Evolutionary conservation across 75 land plant species (phyloP), one percentile per base, ranked within the genome.

Genomic region (Isoetes taiwanensis): DNA sequence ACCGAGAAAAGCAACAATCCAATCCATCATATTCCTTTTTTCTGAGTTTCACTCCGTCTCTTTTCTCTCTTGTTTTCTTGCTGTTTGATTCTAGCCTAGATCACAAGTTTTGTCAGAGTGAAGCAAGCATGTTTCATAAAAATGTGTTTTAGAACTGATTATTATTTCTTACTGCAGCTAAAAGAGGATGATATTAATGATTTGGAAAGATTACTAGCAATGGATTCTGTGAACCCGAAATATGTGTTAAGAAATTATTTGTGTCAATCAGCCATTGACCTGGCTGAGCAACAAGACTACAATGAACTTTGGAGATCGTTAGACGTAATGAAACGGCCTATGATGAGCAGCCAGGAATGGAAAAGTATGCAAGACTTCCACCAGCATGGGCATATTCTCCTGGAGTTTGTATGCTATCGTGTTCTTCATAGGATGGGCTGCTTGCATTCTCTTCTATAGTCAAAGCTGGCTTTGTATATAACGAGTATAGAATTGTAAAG

Each of bases 341-440:
- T 58, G 95, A 88, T 30, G 95, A 93, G 30, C 98, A 93, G 40
- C 78, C 81, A 1, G 95, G 83, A 41, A 84, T 79, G 89, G 98
- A 93, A 58, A 87, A 81, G 58, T 93, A 87, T 58, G 95, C 95
- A 6, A 77, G 98, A 16, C 68, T 93, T 58, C 98, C 98, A 6
- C 98, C 98, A 29, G 83, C 98, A 6, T 93, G 98, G 98, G 98
- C 98, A 32, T 93, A 93, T 62, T 64, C 95, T 35, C 98, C 98
- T 17, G 98, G 98, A 31, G 98, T 93, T 16, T 83, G 98, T 64
- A 93, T 93, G 98, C 78, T 93, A 3, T 93, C 98, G 14, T 93
- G 98, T 59, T 93, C 98, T 31, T 93, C 98, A 12, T 87, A n/a
- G n/a, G n/a, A n/a, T n/a, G n/a, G n/a, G n/a, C n/a, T n/a, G n/a